phyloP scores from a whole-genome alignment of 805 yeast species.

The Starmerella lactis-condensi region DNA sequence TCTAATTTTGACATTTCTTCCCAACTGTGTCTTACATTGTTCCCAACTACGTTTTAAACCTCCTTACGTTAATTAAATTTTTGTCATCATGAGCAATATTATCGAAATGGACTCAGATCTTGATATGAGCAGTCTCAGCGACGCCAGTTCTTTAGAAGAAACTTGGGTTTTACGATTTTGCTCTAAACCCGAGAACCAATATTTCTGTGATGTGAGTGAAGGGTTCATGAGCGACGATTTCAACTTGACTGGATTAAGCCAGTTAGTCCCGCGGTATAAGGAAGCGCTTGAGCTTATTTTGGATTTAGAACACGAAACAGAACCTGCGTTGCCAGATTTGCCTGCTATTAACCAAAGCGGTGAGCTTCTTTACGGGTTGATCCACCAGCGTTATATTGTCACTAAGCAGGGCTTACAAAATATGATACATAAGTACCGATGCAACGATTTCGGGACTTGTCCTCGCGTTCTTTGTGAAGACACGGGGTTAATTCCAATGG shows the following conservation, averaged over 20 bases:
- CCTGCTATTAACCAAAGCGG: conserved; percentile 77
- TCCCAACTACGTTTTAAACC: no score
- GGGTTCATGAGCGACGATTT: conserved; percentile 94
- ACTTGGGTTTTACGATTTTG: conserved; percentile 68
- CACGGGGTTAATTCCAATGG: conserved; percentile 79
- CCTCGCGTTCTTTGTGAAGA: conserved; percentile 81
- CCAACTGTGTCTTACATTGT: no score
- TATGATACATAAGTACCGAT: conserved; percentile 76
- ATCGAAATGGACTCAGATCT: no score
- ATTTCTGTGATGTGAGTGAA: conserved; percentile 75
- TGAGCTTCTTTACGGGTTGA: conserved; percentile 77
- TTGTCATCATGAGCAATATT: no score
- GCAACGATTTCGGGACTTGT: conserved; percentile 76
- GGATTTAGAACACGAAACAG: conserved; percentile 50
- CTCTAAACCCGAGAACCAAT: conserved; percentile 65
- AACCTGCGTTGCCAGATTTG: conserved; percentile 43
- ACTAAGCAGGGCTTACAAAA: conserved; percentile 78
- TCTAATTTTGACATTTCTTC: no score
- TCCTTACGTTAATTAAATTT: no score
- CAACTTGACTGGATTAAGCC: conserved; percentile 74
- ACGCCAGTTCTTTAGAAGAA: conserved; percentile 12
- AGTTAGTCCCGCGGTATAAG: conserved; percentile 74
- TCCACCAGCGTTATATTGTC: conserved; percentile 78
- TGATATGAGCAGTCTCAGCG: conserved; percentile 13
- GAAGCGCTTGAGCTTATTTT: conserved; percentile 81